Conservation (phyloP, 306 rosid species). For the Begonia peltatifolia region DNA sequence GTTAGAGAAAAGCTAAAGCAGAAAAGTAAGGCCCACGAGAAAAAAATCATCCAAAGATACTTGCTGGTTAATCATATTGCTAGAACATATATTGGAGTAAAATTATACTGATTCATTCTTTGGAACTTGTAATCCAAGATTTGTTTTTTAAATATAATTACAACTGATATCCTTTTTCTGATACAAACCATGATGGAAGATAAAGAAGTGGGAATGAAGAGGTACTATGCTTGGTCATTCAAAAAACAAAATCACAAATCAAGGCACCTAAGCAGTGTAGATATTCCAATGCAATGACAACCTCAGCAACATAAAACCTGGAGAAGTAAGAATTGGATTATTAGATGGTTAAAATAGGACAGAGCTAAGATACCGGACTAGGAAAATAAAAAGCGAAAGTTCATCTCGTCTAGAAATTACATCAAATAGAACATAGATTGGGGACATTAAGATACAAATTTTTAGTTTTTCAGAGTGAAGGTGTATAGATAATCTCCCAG, state of each 20-base stretch:
- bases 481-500: no score
- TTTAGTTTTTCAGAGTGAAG: no score
- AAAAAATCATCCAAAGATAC: no score
- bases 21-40: background rate
- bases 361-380: background rate
- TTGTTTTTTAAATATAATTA: no score
- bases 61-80: no score
- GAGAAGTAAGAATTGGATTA: conserved; percentile 8
- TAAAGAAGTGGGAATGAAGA: conserved; percentile 5
- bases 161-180: no score
- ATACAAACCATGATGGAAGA: conserved; percentile 4
- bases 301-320: conserved; percentile 97
- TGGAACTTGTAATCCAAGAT: no score
- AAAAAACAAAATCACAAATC: background rate
- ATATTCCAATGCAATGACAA: conserved; percentile 85
- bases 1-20: background rate
- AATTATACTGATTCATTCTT: no score
- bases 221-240: background rate
- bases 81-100: no score
- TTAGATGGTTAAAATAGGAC: background rate
- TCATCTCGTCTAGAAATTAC: no score
- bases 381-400: background rate
- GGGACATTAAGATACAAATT: background rate
- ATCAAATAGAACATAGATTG: no score
- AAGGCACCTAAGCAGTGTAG: conserved; percentile 90